Base-by-base conservation (phyloP, 805 yeast species). In the Myxozyma neotropica region DNA sequence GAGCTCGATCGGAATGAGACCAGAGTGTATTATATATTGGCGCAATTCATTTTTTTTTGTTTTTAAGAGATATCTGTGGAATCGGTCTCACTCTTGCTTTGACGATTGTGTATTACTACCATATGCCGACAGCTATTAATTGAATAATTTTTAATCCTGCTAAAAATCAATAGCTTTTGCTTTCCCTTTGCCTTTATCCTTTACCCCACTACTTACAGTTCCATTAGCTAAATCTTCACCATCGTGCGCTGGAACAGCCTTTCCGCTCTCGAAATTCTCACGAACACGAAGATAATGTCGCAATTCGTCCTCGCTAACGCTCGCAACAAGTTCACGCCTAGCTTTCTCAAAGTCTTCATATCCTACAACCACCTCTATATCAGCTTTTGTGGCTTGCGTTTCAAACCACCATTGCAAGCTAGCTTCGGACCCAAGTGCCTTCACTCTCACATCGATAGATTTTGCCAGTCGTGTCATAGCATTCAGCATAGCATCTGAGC, bases 401-500 rank as follows among this genome's bases (percentile, higher is more conserved):
- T 91, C 96, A 72, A 94, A 90, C 97, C 97, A 93, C 82, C 91
- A 87, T 57, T 96, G 78, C 1, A 89, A 81, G 6, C 88, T 83
- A 12, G 23, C 44, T 1, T 42, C 49, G 13, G 52, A 17, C 7
- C 43, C 45, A 13, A 83, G 27, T 67, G 61, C 39, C 36, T 76
- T 74, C 35, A 92, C 80, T 69, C 86, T 87, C 1, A 64, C 68
- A 69, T 94, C 98, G 15, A 88, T 90, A 36, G 80, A 83, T 7
- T 78, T 78, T 0, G 98, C 97, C 0, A 87, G 84, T 66, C 98
- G 78, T 0, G 94, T 88, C 97, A 94, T 93, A 1, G 98, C 97
- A 73, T 90, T 90, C 67, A 93, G 79, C 94, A 93, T 90, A 0
- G 98, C 89, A 73, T 94, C 98, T 0, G 96, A 88, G 71, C 97